Evolutionary conservation across 371 early-diverging fungal genomes (phyloP).

Genomic region (Syncephalis fuscata): DNA sequence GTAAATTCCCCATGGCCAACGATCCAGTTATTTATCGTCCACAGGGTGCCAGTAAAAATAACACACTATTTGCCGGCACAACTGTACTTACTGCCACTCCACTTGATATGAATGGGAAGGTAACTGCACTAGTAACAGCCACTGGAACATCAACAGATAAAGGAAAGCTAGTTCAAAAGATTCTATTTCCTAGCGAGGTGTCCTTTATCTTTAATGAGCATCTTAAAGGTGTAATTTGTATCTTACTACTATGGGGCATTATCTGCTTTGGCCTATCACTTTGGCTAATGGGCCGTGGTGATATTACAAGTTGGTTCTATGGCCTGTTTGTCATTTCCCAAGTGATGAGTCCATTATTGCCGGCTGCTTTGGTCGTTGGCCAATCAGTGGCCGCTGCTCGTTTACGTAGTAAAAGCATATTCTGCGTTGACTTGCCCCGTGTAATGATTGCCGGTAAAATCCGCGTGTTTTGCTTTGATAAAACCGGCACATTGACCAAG

Average conservation of each 20-base stretch:
- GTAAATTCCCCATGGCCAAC: constrained; percentile 31
- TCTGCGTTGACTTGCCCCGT: constrained; percentile 57
- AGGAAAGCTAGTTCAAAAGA: constrained; percentile 63
- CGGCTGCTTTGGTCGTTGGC: constrained; percentile 81
- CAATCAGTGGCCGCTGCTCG: constrained; percentile 66
- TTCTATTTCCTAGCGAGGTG: constrained; percentile 50
- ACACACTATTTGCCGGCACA: constrained; percentile 26
- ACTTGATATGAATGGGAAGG: background rate
- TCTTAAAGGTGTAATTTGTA: constrained; percentile 40
- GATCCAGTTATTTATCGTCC: constrained; percentile 13
- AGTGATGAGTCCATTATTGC: constrained; percentile 37
- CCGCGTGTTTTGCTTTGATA: constrained; percentile 88
- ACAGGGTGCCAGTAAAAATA: constrained; percentile 14
- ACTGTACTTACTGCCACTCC: constrained; percentile 15
- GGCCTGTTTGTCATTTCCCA: constrained; percentile 54
- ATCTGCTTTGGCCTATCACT: constrained; percentile 31
- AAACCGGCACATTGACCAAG: constrained; percentile 66
- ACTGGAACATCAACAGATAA: constrained; percentile 68
- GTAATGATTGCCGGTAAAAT: constrained; percentile 45
- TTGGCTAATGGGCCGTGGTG: constrained; percentile 30
- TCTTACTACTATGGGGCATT: constrained; percentile 41
- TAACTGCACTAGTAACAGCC: constrained; percentile 36
- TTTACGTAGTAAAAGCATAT: constrained; percentile 34
- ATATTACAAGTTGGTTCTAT: constrained; percentile 44
- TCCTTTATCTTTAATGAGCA: constrained; percentile 60